These are phyloP conservation scores for Ophiocordyceps unilateralis DNA, from an alignment of 2,329 filamentous ascomycete species.

Conservation along the genomic window DNA sequence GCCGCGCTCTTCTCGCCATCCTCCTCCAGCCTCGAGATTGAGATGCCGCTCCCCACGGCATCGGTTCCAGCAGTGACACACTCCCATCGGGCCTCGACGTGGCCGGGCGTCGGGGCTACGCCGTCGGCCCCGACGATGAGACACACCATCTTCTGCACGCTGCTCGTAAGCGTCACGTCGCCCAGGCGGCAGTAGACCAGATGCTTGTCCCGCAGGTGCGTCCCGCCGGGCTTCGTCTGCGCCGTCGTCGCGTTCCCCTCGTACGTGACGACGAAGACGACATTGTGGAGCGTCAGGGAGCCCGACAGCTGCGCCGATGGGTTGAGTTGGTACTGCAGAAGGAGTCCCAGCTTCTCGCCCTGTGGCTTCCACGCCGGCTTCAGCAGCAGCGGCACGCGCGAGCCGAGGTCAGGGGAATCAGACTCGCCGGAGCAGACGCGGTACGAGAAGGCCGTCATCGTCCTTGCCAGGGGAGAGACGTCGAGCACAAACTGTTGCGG, in stretches of 20 bases:
- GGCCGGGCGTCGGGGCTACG: constrained; percentile 52
- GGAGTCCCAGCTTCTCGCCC: constrained; percentile 67
- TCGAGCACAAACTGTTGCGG: constrained; percentile 70
- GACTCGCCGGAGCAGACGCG: constrained; percentile 56
- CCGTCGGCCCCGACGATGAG: constrained; percentile 59
- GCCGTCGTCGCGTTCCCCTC: constrained; percentile 50
- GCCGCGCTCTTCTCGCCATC: constrained; percentile 30
- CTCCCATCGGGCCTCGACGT: constrained; percentile 75
- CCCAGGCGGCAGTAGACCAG: constrained; percentile 68
- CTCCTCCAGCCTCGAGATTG: constrained; percentile 35
- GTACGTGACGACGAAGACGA: constrained; percentile 56
- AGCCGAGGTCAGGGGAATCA: constrained; percentile 23
- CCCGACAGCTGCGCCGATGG: constrained; percentile 35
- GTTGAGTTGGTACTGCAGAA: constrained; percentile 74
- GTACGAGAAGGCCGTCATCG: constrained; percentile 81
- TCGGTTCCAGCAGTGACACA: constrained; percentile 24
- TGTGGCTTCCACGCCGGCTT: constrained; percentile 70
- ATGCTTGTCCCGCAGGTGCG: constrained; percentile 59
- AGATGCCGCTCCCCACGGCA: constrained; percentile 41
- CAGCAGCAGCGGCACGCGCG: constrained; percentile 56
- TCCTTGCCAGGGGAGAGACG: constrained; percentile 52
- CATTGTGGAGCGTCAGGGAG: constrained; percentile 43
- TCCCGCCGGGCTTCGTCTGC: constrained; percentile 66
- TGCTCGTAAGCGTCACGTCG: constrained; percentile 50
- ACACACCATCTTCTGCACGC: constrained; percentile 63